phyloP scores from a whole-genome alignment of 2,329 filamentous ascomycete genomes.

The Colletotrichum coccodes region DNA sequence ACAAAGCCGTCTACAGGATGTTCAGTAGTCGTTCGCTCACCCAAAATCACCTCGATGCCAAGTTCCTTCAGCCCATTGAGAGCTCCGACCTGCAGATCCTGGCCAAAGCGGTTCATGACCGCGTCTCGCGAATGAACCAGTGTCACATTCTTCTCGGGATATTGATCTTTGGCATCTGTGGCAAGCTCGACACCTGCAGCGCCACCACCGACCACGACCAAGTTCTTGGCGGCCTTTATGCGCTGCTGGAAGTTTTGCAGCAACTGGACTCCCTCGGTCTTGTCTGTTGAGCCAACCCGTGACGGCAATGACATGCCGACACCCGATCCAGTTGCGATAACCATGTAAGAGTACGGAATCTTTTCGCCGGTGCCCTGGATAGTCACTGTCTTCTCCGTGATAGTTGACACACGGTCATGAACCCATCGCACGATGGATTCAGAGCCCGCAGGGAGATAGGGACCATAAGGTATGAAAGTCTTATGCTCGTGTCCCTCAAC shows the following conservation, averaged over 20 bases:
- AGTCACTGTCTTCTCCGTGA: constrained; percentile 49
- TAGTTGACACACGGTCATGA: constrained; percentile 50
- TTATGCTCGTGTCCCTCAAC: constrained; percentile 65
- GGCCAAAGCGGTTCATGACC: constrained; percentile 63
- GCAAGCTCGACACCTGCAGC: constrained; percentile 72
- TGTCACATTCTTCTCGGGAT: constrained; percentile 65
- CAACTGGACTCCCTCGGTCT: constrained; percentile 52
- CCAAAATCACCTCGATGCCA: constrained; percentile 61
- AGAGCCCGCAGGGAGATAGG: constrained; percentile 47
- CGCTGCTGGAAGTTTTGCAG: constrained; percentile 56
- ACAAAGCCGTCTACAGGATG: constrained; percentile 49
- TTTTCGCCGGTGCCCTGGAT: constrained; percentile 52
- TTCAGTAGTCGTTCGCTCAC: constrained; percentile 54
- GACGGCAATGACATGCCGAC: constrained; percentile 57
- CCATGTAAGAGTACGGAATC: constrained; percentile 63
- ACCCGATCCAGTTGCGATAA: constrained; percentile 66
- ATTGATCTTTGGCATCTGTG: constrained; percentile 65
- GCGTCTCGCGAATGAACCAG: constrained; percentile 66
- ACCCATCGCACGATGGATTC: constrained; percentile 51
- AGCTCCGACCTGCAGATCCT: constrained; percentile 50
- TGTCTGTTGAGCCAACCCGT: constrained; percentile 54
- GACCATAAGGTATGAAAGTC: constrained; percentile 69
- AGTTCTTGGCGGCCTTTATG: constrained; percentile 52
- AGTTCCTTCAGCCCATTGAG: constrained; percentile 55
- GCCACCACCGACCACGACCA: constrained; percentile 67